phyloP scores from a whole-genome alignment of 306 rosid genomes.

The Pyrus bretschneideri region DNA sequence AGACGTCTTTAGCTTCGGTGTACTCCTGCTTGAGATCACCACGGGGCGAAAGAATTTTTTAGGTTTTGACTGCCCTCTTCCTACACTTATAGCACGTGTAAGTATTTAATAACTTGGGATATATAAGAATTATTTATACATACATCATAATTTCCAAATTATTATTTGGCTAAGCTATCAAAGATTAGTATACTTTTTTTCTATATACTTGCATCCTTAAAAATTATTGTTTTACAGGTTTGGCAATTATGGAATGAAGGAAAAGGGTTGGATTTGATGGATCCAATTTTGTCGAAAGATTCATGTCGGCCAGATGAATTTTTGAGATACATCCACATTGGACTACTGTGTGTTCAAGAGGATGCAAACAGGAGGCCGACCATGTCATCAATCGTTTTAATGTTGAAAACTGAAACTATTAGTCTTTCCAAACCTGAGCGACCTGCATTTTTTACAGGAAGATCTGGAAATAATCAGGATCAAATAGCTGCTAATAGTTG shows the following conservation, averaged over 20 bases:
- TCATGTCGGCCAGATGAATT: conserved; percentile 1
- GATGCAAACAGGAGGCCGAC: conserved; percentile 18
- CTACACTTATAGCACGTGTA: not conserved
- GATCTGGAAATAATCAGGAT: not conserved
- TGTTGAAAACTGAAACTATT: conserved; percentile 12
- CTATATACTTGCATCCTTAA: not conserved
- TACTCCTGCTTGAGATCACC: conserved; percentile 32
- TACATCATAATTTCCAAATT: not conserved
- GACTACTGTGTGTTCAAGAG: conserved; percentile 25
- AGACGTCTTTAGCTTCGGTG: conserved; percentile 33
- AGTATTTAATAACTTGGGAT: not conserved
- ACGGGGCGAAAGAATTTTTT: conserved; percentile 6
- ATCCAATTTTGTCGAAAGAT: not conserved
- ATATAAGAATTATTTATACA: not conserved
- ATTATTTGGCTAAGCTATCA: not conserved
- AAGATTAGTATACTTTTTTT: not conserved
- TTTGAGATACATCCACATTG: conserved; percentile 19
- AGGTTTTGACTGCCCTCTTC: not conserved
- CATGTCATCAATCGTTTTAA: conserved; percentile 16
- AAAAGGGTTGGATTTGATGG: conserved; percentile 5
- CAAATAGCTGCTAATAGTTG: not conserved
- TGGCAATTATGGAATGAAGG: conserved; percentile 43
- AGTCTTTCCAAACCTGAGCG: not conserved
- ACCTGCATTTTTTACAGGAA: conserved; percentile 7
- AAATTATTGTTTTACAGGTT: conserved; percentile 13